Conservation (phyloP, 768 basidiomycete species). For the Polyporus arcularius region DNA sequence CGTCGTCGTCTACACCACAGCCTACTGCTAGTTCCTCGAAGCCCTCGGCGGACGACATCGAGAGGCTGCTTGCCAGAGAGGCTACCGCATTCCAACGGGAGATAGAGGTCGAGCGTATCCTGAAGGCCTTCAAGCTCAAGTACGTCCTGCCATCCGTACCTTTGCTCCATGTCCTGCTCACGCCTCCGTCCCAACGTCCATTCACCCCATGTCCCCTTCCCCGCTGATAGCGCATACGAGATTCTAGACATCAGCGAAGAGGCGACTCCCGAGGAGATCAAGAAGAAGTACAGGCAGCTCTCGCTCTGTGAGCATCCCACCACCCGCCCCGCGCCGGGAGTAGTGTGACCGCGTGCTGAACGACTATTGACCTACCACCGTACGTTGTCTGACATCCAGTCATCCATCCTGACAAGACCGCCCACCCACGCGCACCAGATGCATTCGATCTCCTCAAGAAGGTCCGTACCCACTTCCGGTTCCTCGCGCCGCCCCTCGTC, state of each 20-base stretch:
- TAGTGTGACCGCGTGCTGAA: constrained; percentile 2
- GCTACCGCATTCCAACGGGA: constrained; percentile 86
- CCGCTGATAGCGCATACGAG: constrained; percentile 78
- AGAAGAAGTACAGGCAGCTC: constrained; percentile 84
- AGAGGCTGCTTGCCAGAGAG: constrained; percentile 76
- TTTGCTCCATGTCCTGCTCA: background rate
- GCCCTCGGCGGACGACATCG: constrained; percentile 58
- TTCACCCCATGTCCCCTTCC: background rate
- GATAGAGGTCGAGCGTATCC: constrained; percentile 86
- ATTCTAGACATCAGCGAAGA: constrained; percentile 78
- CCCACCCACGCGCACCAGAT: constrained; percentile 85
- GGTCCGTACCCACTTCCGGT: constrained; percentile 40
- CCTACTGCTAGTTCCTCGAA: constrained; percentile 14
- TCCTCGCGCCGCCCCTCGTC: background rate
- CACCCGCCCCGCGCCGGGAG: background rate
- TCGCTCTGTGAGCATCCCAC: constrained; percentile 67
- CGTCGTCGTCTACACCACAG: constrained; percentile 22
- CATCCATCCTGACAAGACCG: constrained; percentile 98
- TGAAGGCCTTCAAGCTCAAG: constrained; percentile 97
- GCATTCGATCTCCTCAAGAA: constrained; percentile 95
- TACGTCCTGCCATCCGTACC: constrained; percentile 37
- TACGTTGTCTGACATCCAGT: constrained; percentile 60
- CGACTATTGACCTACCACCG: constrained; percentile 24
- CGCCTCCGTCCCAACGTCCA: background rate
- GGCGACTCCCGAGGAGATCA: constrained; percentile 79